Conservation (phyloP, 352 stramenopile genomes). For the Pythium aphanidermatum region DNA sequence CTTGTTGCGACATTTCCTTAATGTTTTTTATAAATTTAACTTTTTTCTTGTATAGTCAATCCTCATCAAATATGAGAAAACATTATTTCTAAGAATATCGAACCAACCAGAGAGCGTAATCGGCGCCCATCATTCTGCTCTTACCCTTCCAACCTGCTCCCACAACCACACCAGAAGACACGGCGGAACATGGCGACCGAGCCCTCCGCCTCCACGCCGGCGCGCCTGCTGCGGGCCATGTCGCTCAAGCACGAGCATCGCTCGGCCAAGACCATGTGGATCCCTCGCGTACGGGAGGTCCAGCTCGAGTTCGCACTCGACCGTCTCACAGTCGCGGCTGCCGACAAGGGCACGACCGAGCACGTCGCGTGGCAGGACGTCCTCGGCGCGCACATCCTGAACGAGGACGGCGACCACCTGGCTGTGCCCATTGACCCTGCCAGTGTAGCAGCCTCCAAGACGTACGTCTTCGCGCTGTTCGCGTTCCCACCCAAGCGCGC, state of each 20-base stretch:
- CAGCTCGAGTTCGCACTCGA: constrained; percentile 10
- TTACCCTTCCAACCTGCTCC: too few relatives aligned
- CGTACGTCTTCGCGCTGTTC: constrained; percentile 44
- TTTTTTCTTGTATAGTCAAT: too few relatives aligned
- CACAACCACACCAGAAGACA: too few relatives aligned
- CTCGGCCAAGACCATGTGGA: constrained; percentile 9
- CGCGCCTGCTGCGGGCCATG: constrained; percentile 1
- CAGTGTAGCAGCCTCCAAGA: constrained; percentile 1
- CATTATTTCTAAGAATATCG: too few relatives aligned
- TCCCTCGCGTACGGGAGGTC: constrained; percentile 4
- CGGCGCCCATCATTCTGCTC: too few relatives aligned
- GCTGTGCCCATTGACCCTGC: constrained; percentile 13
- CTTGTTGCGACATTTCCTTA: too few relatives aligned
- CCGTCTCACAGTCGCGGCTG: constrained; percentile 2
- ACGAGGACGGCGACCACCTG: constrained; percentile 32
- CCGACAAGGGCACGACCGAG: constrained; percentile 4
- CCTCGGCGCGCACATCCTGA: constrained; percentile 49
- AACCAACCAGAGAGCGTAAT: too few relatives aligned
- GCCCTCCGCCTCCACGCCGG: neutral
- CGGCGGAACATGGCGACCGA: neutral
- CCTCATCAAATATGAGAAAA: too few relatives aligned
- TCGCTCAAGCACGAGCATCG: constrained; percentile 7
- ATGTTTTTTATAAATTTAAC: too few relatives aligned
- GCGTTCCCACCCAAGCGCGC: constrained; percentile 26
- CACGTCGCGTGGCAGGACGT: constrained; percentile 40